Evolutionary conservation across 1,284 basidiomycete genomes (phyloP), one percentile per base, ranked within the genome.

Genomic region (Meripilus lineatus): DNA sequence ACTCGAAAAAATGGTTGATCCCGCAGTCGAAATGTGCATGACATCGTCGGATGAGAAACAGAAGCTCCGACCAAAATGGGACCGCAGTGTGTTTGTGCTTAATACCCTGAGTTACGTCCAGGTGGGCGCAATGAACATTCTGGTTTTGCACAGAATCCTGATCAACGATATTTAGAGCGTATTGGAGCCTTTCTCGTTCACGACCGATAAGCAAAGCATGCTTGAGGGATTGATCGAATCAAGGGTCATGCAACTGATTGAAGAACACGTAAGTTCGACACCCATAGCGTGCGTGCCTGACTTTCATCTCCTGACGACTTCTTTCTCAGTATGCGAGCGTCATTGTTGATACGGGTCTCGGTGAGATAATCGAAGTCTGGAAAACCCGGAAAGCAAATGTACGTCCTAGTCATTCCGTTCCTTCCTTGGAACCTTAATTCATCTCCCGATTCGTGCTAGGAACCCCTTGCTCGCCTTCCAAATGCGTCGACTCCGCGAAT

Each of bases 91-190:
- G 0, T 96, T 91, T 58, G 69, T 90, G 44, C 69, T 94, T 51
- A 95, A 96, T 58, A 93, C 88, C 48, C 63, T 92, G 47, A 81
- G 77, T 24, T 92, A 91, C 58, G 65, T 94, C 7, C 75, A 84
- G 69, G 88, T 87, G 36, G 26, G 28, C 10, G 8, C 8, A 30
- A 30, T 10, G 8, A 10, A 75, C 62, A 24, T 47, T 42, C n/a
- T n/a, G n/a, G n/a, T 23, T 36, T 21, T 24, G 32, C 20, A 42
- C 7, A 38, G 15, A 11, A 26, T 15, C 6, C 23, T 43, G 10
- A 17, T 33, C 18, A 21, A 24, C 11, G 22, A 26, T 38, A 17
- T 17, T 40, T 28, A 91, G 87, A 77, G 72, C 54, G 76, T 85
- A 2, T 66, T 94, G 11, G 81, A 89, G 52, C 69, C 79, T 0